phyloP scores from a whole-genome alignment of 179 eudicot species.

The Camellia oleifera region DNA sequence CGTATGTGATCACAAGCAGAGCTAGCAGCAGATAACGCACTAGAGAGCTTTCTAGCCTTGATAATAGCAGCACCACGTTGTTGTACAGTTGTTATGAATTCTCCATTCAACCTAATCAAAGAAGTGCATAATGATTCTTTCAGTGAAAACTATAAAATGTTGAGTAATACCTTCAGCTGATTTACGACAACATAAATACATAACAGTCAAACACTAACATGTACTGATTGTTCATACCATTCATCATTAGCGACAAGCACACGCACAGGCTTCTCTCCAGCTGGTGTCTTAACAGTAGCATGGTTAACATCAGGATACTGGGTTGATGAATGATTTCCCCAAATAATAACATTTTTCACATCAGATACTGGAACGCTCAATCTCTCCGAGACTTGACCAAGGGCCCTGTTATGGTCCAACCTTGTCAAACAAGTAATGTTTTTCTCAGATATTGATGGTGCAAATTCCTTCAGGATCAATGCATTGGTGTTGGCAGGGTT shows the following conservation, averaged over 20 bases:
- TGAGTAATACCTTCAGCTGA: neutral
- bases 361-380: no score
- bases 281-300: constrained; percentile 71
- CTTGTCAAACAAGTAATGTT: no score
- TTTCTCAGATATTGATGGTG: constrained; percentile 35
- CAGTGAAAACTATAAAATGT: neutral
- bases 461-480: constrained; percentile 86
- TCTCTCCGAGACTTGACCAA: no score
- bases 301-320: constrained; percentile 97
- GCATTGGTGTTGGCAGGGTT: constrained; percentile 99
- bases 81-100: constrained; percentile 76
- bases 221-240: constrained; percentile 43
- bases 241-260: constrained; percentile 81
- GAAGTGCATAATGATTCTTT: neutral
- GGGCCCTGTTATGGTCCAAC: no score
- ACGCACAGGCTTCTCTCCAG: constrained; percentile 76
- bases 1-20: constrained; percentile 94
- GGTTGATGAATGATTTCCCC: constrained; percentile 93
- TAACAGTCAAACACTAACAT: neutral
- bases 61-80: constrained; percentile 96
- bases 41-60: constrained; percentile 89
- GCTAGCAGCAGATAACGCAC: constrained; percentile 95
- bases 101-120: constrained; percentile 64
- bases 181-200: neutral
- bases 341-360: constrained; percentile 59